Evolutionary conservation across 2,329 filamentous ascomycete species (phyloP).

Genomic region (Cladophialophora yegresii): DNA sequence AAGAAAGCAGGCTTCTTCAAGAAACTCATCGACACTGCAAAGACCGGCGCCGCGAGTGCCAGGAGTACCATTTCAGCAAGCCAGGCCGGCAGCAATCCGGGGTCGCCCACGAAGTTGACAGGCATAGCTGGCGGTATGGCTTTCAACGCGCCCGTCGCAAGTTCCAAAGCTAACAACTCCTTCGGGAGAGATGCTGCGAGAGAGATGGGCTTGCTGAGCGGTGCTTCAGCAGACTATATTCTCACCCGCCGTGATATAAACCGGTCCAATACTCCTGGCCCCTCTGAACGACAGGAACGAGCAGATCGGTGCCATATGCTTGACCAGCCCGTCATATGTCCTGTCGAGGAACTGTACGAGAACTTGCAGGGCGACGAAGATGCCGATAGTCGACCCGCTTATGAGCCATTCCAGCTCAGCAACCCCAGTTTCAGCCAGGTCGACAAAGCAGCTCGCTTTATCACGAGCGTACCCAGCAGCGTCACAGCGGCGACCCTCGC

Average conservation of each 20-base stretch:
- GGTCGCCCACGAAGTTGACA: constrained; percentile 55
- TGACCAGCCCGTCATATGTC: constrained; percentile 82
- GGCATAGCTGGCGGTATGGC: constrained; percentile 56
- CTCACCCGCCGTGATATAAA: constrained; percentile 95
- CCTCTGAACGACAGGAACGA: constrained; percentile 80
- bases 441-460: constrained; percentile 92
- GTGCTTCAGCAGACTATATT: constrained; percentile 76
- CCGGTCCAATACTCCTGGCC: constrained; percentile 87
- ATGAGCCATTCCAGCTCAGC: constrained; percentile 61
- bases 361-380: constrained; percentile 87
- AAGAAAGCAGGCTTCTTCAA: constrained; percentile 92
- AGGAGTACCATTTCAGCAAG: constrained; percentile 78
- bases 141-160: constrained; percentile 32
- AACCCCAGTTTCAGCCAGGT: constrained; percentile 85
- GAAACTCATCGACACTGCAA: constrained; percentile 90
- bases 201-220: constrained; percentile 68
- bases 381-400: constrained; percentile 79
- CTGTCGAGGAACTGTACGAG: constrained; percentile 84
- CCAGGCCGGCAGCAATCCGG: constrained; percentile 49
- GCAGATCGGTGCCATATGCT: constrained; percentile 92
- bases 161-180: constrained; percentile 41
- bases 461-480: constrained; percentile 77
- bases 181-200: constrained; percentile 57
- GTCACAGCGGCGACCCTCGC: constrained; percentile 80
- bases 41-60: constrained; percentile 87